Evolutionary conservation across 2,329 filamentous ascomycete species (phyloP).

Genomic region (Elsinoe batatas): DNA sequence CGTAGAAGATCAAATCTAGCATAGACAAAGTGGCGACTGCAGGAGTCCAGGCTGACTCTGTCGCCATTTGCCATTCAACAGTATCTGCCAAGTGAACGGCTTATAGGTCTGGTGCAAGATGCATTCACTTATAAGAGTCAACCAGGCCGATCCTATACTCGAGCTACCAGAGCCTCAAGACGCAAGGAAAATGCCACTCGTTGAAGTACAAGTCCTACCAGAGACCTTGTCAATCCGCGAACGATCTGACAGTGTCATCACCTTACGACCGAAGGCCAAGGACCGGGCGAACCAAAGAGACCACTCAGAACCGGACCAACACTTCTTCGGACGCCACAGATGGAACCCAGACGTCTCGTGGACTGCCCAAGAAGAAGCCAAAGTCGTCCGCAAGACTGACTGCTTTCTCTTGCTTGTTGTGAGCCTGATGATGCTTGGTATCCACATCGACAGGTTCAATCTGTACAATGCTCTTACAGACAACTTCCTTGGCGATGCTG

Average conservation of each 20-base stretch:
- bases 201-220: not conserved
- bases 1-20: not conserved
- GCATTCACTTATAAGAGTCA: not conserved
- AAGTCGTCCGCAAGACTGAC: conserved; percentile 16
- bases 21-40: not conserved
- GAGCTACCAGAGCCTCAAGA: not conserved
- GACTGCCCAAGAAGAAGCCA: conserved; percentile 14
- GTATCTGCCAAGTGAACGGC: too few species aligned
- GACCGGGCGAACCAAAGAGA: conserved; percentile 3
- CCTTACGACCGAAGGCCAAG: not conserved
- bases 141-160: not conserved
- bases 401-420: conserved; percentile 14
- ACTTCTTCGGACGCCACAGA: conserved; percentile 10
- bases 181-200: conserved; percentile 4
- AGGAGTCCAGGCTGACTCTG: not conserved
- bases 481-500: conserved; percentile 15
- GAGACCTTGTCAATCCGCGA: not conserved
- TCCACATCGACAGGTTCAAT: conserved; percentile 16
- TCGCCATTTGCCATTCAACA: too few species aligned
- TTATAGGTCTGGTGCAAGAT: not conserved
- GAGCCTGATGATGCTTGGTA: conserved; percentile 16
- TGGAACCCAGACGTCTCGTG: conserved; percentile 15
- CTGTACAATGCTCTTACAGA: conserved; percentile 17
- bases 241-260: conserved; percentile 7
- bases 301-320: conserved; percentile 8